Conservation (phyloP, 2,329 filamentous ascomycete genomes). For the Fonsecaea erecta region DNA sequence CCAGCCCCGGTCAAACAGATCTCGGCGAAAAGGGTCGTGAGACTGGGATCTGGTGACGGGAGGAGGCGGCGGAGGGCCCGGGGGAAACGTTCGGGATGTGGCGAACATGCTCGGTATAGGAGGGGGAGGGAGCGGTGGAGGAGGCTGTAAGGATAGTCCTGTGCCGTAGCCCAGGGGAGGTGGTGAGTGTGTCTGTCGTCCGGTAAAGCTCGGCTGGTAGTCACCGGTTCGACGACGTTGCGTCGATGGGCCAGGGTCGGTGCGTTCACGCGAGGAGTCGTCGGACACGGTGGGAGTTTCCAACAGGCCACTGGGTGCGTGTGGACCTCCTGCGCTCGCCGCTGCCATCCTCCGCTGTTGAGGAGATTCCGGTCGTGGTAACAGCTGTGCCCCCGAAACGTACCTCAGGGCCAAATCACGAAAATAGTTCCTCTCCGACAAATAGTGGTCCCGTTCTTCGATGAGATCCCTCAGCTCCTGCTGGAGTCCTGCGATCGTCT, state of each 20-base stretch:
- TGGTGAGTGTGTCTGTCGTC: conserved; percentile 24
- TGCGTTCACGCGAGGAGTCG: conserved; percentile 30
- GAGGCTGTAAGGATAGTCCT: conserved; percentile 21
- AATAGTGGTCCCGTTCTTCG: conserved; percentile 74
- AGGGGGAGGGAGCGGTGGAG: conserved; percentile 29
- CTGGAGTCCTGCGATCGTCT: conserved; percentile 71
- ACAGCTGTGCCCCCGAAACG: conserved; percentile 33
- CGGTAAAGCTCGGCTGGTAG: conserved; percentile 33
- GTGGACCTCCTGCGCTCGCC: conserved; percentile 2
- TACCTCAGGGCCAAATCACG: conserved; percentile 65
- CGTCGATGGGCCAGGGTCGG: conserved; percentile 29
- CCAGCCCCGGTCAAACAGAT: conserved; percentile 30
- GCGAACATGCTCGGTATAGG: conserved; percentile 24
- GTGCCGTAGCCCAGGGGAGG: conserved; percentile 19
- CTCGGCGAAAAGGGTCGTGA: conserved; percentile 35
- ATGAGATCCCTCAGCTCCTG: conserved; percentile 69
- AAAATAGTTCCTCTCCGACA: conserved; percentile 72
- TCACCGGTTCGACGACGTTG: conserved; percentile 36
- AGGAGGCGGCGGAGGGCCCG: conserved; percentile 23
- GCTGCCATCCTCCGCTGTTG: conserved; percentile 20
- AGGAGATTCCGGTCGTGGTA: conserved; percentile 37
- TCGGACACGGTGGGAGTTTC: conserved; percentile 25
- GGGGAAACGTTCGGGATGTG: conserved; percentile 26
- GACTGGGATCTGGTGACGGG: conserved; percentile 30
- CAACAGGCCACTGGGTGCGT: conserved; percentile 11